Base-by-base conservation (phyloP, 2,329 filamentous ascomycete species). In the Aplosporella prunicola region DNA sequence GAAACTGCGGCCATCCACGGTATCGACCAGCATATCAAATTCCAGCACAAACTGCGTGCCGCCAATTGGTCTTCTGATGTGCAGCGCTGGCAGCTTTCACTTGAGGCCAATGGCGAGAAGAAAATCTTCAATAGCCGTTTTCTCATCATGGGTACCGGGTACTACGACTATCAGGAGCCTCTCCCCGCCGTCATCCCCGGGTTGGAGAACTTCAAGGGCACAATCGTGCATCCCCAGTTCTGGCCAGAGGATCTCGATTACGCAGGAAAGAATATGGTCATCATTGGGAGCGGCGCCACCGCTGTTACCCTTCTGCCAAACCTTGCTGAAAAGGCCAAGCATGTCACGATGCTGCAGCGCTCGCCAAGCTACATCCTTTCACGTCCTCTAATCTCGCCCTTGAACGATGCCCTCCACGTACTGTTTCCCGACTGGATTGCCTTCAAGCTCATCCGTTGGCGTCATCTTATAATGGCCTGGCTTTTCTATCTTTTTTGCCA, bases 261-360 rank as follows among this genome's bases (percentile, higher is more conserved):
- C 53, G 58, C 66, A 5, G 66, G 67, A 54, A 85, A 87, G 58
- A 73, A 74, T 29, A 66, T 89, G 15, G 71, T 84, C 28, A 67
- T 89, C 41, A 74, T 91, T 44, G 84, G 84, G 11, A 80, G 74
- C 11, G 86, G 86, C 6, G 85, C 85, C 2, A 93, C 86, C 0
- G 80, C 84, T 5, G 62, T 89, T 32, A 91, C 85, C 0, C 67
- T 93, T 1, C 56, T 93, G 3, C 86, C 85, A 1, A 72, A 69
- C 31, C 60, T 93, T 30, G 72, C 69, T 28, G 73, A 70, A 25
- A 82, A 81, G 9, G 63, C 63, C 5, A 61, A 60, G 5, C 70
- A 73, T 10, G 76, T 87, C 18, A 89, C 82, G 1, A 85, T 89
- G 74, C 69, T 93, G 3, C 85, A 93, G 60, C 76, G 86, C 40